phyloP scores from a whole-genome alignment of 176 grass and related monocot species.

The Aegilops bicornis region DNA sequence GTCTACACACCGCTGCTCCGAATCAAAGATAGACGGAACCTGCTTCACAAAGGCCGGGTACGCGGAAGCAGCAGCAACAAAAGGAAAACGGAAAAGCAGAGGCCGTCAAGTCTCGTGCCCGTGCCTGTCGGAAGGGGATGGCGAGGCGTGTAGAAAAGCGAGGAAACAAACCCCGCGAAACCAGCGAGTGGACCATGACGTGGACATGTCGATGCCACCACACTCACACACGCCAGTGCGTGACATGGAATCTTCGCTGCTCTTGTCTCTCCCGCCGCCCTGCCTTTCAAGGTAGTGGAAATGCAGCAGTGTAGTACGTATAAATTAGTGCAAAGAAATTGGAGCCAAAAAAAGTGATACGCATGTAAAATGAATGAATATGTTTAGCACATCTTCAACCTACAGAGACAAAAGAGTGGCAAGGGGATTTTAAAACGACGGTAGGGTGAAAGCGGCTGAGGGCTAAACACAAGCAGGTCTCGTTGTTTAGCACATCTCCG shows the following conservation, averaged over 20 bases:
- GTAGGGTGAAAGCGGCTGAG: neutral
- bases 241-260: conserved; percentile 33
- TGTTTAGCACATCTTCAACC: neutral
- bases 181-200: conserved; percentile 22
- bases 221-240: neutral
- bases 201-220: conserved; percentile 21
- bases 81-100: neutral
- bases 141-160: conserved; percentile 24
- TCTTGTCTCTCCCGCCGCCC: neutral
- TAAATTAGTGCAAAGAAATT: neutral
- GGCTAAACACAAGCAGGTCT: neutral
- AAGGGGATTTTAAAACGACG: neutral
- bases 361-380: neutral
- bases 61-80: neutral
- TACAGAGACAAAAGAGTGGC: neutral
- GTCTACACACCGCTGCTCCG: neutral
- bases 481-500: neutral
- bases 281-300: neutral
- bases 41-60: neutral
- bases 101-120: neutral
- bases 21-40: neutral
- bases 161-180: neutral
- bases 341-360: neutral
- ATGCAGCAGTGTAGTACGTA: neutral
- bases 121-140: neutral